phyloP scores from a whole-genome alignment of 1,284 basidiomycete species.

The Cryptococcus wingfieldii region DNA sequence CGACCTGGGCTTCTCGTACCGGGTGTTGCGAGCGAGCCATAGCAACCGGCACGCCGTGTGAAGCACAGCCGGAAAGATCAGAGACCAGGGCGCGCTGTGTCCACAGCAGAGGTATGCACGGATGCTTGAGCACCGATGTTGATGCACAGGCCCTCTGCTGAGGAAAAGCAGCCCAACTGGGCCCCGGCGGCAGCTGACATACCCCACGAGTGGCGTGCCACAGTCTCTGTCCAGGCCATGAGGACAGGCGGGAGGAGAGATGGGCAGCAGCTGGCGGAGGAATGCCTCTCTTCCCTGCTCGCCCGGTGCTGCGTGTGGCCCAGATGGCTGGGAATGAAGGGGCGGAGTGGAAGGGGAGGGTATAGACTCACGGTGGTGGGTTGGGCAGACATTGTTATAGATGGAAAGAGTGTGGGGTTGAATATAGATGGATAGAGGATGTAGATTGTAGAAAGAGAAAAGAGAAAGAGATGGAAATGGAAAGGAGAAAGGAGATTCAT shows the following conservation, averaged over 20 bases:
- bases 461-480: background rate
- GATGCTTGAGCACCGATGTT: no score
- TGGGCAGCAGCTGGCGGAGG: background rate
- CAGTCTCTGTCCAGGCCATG: no score
- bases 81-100: no score
- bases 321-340: background rate
- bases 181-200: no score
- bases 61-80: no score
- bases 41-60: no score
- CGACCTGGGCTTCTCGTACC: no score
- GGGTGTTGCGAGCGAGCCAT: no score
- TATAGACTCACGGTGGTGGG: conserved; percentile 10
- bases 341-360: background rate
- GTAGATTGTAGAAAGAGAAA: conserved; percentile 2
- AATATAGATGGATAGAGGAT: background rate
- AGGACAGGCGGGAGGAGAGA: conserved; percentile 2
- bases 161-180: no score
- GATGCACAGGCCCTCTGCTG: no score
- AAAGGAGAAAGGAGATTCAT: background rate
- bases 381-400: conserved; percentile 12
- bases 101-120: no score
- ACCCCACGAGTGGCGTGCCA: no score
- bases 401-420: background rate
- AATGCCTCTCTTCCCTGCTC: background rate
- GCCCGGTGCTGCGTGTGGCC: background rate